A percentile compares a stretch with the other conserved stretches of the same genome.
These are phyloP conservation scores for Kurtzmaniella quercitrusa DNA, from an alignment of 1,139 yeast genomes.

Conservation along the genomic window DNA sequence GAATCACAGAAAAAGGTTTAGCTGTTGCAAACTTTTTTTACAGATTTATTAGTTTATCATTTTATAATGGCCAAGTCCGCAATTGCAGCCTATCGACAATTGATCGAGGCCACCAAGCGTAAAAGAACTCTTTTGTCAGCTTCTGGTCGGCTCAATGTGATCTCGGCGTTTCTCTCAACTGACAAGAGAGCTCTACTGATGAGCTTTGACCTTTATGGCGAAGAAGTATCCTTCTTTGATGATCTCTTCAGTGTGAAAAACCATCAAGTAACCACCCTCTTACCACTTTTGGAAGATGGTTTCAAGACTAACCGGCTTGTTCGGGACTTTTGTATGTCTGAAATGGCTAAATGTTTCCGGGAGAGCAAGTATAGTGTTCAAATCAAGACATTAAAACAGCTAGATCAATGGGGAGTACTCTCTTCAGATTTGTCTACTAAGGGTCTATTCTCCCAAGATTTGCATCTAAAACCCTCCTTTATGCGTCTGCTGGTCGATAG, in stretches of 20 bases:
- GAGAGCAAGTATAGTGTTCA: neutral
- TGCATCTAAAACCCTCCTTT: neutral
- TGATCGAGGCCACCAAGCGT: neutral
- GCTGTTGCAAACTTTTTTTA: too few relatives aligned
- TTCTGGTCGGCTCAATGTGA: neutral
- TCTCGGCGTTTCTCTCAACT: neutral
- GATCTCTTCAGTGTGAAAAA: neutral
- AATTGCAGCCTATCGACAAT: neutral
- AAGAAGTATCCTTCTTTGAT: neutral
- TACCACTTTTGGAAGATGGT: neutral
- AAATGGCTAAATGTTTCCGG: neutral
- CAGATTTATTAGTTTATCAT: neutral
- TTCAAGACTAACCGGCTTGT: neutral
- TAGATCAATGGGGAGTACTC: neutral
- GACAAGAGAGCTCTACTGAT: neutral
- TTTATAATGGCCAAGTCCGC: neutral
- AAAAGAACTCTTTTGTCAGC: neutral
- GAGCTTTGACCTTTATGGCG: neutral
- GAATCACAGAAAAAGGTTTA: too few relatives aligned
- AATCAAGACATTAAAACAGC: neutral
- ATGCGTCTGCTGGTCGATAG: neutral
- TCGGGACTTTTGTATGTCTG: neutral
- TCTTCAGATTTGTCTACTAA: conserved; percentile 10
- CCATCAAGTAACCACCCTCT: neutral
- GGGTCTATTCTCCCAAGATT: conserved; percentile 2